Percentiles rank a stretch among this genome's conserved stretches.
These are phyloP conservation scores for Wallacemonas sp. DNA, from an alignment of 208 protist species.

Conservation along the genomic window DNA sequence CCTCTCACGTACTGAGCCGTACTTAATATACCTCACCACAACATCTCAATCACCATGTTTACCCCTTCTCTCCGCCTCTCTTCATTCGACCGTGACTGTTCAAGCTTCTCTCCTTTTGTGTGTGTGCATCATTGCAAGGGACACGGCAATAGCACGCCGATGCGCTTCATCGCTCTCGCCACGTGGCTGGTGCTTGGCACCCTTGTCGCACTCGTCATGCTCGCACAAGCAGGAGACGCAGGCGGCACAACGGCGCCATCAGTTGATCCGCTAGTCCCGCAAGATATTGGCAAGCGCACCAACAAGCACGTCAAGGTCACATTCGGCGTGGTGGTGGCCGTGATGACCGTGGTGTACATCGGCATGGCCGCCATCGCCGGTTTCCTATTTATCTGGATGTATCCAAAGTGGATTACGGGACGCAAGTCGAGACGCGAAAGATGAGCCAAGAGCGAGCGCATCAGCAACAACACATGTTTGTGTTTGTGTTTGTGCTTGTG, in stretches of 20 bases:
- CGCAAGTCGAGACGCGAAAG: background rate
- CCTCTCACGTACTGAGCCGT: too few relatives aligned
- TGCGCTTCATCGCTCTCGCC: too few relatives aligned
- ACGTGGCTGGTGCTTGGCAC: too few relatives aligned
- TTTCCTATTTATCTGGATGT: conserved; percentile 3
- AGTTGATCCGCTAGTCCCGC: background rate
- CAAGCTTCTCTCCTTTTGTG: too few relatives aligned
- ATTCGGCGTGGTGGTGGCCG: conserved; percentile 3
- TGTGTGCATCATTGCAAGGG: background rate
- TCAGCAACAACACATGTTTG: background rate
- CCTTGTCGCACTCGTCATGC: too few relatives aligned
- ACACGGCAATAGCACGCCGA: background rate
- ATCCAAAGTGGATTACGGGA: conserved; percentile 5
- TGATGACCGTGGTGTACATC: background rate
- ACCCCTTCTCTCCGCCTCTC: too few relatives aligned
- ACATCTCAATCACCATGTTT: too few relatives aligned
- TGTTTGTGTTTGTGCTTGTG: conserved; percentile 4
- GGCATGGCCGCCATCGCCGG: background rate
- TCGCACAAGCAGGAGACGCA: too few relatives aligned
- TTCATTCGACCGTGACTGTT: too few relatives aligned
- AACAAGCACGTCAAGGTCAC: conserved; percentile 19
- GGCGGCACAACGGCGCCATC: too few relatives aligned
- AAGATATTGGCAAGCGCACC: background rate
- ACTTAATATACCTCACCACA: too few relatives aligned
- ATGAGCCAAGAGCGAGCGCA: background rate